Evolutionary conservation across 2,329 filamentous ascomycete species (phyloP).

Genomic region (Blastomyces silverae): DNA sequence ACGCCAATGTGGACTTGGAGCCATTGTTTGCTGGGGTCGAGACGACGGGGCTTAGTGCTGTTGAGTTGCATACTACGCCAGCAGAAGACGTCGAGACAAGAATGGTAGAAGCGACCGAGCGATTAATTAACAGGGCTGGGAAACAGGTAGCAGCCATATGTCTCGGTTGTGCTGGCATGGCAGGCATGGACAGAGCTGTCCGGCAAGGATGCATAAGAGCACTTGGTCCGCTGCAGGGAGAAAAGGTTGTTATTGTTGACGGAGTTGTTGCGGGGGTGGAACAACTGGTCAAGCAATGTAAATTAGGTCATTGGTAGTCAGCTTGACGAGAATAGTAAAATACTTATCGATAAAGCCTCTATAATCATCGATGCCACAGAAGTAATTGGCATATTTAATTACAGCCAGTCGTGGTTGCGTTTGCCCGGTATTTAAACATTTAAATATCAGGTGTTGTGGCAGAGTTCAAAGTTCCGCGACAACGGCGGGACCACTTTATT

Average conservation of each 20-base stretch:
- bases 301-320: constrained; percentile 30
- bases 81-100: constrained; percentile 57
- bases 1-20: constrained; percentile 29
- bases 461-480: background rate
- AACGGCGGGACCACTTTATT: background rate
- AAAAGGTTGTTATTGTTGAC: constrained; percentile 65
- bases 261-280: constrained; percentile 46
- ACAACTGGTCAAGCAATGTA: constrained; percentile 33
- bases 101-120: constrained; percentile 63
- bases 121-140: constrained; percentile 49
- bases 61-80: constrained; percentile 66
- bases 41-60: constrained; percentile 72
- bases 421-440: background rate
- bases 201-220: constrained; percentile 59
- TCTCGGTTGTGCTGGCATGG: constrained; percentile 88
- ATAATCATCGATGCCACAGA: background rate
- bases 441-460: background rate
- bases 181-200: constrained; percentile 72
- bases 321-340: background rate
- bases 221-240: constrained; percentile 54
- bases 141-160: constrained; percentile 60
- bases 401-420: background rate
- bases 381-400: background rate
- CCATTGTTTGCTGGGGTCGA: constrained; percentile 67
- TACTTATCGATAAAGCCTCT: background rate